Evolutionary conservation across 2,329 filamentous ascomycete species (phyloP).

Genomic region (Epichloe bromicola): DNA sequence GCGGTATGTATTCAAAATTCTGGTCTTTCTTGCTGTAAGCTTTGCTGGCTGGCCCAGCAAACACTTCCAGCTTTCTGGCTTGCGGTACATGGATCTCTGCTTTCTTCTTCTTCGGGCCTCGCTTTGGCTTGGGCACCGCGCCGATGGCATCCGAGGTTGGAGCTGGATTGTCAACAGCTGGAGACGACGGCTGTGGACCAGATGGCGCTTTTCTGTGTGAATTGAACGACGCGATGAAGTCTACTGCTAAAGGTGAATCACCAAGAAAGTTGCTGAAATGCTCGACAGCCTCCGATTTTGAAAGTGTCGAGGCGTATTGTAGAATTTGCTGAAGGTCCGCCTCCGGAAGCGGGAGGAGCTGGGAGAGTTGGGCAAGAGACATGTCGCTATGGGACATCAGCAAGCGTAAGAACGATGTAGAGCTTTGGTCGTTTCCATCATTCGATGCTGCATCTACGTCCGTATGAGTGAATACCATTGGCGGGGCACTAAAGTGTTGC

Average conservation of each 20-base stretch:
- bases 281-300: constrained; percentile 64
- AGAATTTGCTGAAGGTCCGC: constrained; percentile 74
- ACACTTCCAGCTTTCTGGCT: constrained; percentile 45
- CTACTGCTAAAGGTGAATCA: constrained; percentile 62
- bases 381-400: constrained; percentile 19
- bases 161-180: constrained; percentile 4
- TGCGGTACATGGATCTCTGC: constrained; percentile 49
- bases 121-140: constrained; percentile 35
- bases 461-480: neutral
- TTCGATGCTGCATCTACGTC: neutral
- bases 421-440: neutral
- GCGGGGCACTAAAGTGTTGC: neutral
- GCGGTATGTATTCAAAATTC: constrained; percentile 60
- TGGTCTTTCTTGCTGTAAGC: constrained; percentile 63
- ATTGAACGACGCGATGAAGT: constrained; percentile 76
- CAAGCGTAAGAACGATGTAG: neutral
- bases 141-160: constrained; percentile 18
- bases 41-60: constrained; percentile 50
- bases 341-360: constrained; percentile 73
- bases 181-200: neutral
- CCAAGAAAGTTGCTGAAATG: constrained; percentile 84
- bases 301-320: constrained; percentile 64
- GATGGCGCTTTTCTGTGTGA: constrained; percentile 38
- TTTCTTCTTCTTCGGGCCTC: constrained; percentile 43
- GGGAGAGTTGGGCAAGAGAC: constrained; percentile 56